Base-by-base conservation (phyloP, 495 filamentous ascomycete genomes). In the Choiromyces venosus region DNA sequence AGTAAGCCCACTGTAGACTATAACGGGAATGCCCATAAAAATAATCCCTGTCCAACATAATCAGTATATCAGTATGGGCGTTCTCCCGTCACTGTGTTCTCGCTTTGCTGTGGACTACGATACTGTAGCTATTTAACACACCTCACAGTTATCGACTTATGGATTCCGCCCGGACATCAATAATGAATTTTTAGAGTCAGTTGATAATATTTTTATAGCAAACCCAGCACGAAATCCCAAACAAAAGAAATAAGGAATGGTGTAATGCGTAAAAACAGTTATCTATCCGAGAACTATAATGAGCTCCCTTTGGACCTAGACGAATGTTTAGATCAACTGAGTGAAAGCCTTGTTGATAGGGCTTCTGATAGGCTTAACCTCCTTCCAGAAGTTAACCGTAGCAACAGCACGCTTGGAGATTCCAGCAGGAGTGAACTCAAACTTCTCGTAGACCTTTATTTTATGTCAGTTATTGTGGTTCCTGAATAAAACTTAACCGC, bases 311-410 rank as follows among this genome's bases (percentile, higher is more conserved):
- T 14, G 25, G 52, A 33, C 16, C 52, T 61, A 61, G 52, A 61
- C 12, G 12, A 33, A 25, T 37, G 64, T 73, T 80, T 92, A 94
- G 84, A 94, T 92, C 74, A 94, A 84, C 84, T 95, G 91, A 83
- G 89, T 83, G 86, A 95, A 95, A 72, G 92, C 95, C 82, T 93
- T 91, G 89, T 98, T 97, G 85, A 99, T 84, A 71, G 96, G 95
- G 52, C 93, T 97, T 82, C 95, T 93, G 76, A 97, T 87, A 78
- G 90, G 90, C 81, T 89, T 88, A 76, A 92, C 88, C 78, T 89
- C 92, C 90, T 97, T 98, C 89, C 93, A 99, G 90, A 97, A 98
- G 78, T 97, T 88, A 79, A 99, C 87, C 71, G 95, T 99, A 75
- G 89, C 88, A 70, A 92, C 79, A 71, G 94, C 95, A 83, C 96